Evolutionary conservation across 805 yeast genomes (phyloP).

Genomic region (Debaryomyces maramus): DNA sequence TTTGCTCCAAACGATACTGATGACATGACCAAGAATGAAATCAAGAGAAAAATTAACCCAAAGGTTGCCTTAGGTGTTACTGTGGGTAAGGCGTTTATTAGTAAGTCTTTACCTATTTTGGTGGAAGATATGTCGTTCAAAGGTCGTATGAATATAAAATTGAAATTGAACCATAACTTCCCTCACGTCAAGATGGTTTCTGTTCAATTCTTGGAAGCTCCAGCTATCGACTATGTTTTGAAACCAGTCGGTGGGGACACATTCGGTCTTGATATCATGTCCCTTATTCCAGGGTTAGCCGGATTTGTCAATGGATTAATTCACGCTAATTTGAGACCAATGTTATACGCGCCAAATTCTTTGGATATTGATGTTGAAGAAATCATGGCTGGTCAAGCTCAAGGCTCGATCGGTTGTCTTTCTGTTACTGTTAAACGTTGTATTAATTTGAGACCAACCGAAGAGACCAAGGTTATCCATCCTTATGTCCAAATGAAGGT

Average conservation of each 20-base stretch:
- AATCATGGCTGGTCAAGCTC: constrained; percentile 58
- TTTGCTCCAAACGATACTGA: constrained; percentile 82
- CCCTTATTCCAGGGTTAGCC: constrained; percentile 77
- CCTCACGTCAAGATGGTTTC: constrained; percentile 80
- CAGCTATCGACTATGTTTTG: constrained; percentile 73
- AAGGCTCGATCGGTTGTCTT: constrained; percentile 69
- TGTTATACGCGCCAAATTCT: constrained; percentile 81
- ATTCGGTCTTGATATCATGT: constrained; percentile 83
- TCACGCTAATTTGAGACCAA: constrained; percentile 70
- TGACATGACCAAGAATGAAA: constrained; percentile 78
- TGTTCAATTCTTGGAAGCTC: constrained; percentile 73
- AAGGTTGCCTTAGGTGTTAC: constrained; percentile 80
- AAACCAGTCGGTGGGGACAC: constrained; percentile 90
- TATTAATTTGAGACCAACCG: constrained; percentile 44
- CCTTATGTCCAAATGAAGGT: constrained; percentile 54
- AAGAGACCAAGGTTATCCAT: constrained; percentile 45
- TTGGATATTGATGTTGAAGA: constrained; percentile 75
- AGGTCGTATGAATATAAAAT: constrained; percentile 65
- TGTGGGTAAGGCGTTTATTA: constrained; percentile 76
- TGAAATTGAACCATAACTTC: constrained; percentile 61
- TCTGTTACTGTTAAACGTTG: constrained; percentile 63
- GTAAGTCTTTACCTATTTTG: constrained; percentile 72
- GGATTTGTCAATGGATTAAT: constrained; percentile 68
- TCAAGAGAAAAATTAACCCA: constrained; percentile 70
- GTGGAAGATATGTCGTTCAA: constrained; percentile 78